phyloP scores from a whole-genome alignment of 2,329 filamentous ascomycete genomes.

The Sodiomyces alkalinus region DNA sequence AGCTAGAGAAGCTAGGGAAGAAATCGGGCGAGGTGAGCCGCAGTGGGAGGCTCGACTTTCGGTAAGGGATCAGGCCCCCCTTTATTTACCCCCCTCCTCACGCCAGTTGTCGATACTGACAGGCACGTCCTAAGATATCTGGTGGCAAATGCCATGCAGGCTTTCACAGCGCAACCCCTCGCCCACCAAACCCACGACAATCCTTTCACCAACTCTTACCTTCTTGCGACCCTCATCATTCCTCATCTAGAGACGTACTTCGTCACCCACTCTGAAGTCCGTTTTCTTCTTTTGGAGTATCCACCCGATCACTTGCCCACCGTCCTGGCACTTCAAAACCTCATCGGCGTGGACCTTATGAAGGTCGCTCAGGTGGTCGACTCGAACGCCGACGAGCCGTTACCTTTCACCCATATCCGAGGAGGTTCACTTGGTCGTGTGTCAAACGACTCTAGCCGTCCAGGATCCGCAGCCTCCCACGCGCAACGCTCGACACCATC shows the following conservation, averaged over 20 bases:
- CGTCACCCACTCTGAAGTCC: constrained; percentile 32
- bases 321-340: constrained; percentile 39
- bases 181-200: constrained; percentile 34
- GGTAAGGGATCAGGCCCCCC: no score
- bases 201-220: constrained; percentile 35
- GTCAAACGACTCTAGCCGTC: constrained; percentile 4
- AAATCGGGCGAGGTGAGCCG: constrained; percentile 32
- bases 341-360: constrained; percentile 39
- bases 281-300: constrained; percentile 45
- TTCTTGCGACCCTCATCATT: constrained; percentile 42
- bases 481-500: neutral
- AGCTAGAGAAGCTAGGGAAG: constrained; percentile 38
- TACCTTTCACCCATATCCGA: constrained; percentile 23
- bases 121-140: constrained; percentile 33
- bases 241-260: constrained; percentile 47
- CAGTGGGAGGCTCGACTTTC: constrained; percentile 42
- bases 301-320: constrained; percentile 39
- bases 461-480: constrained; percentile 2
- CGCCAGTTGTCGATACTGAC: neutral
- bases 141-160: constrained; percentile 44
- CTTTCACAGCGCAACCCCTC: constrained; percentile 34
- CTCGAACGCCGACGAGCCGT: constrained; percentile 19
- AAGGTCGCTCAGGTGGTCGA: constrained; percentile 44
- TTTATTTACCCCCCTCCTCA: no score
- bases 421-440: constrained; percentile 16